Percentiles rank a stretch among this genome's conserved stretches.
phyloP scores from a whole-genome alignment of 2,329 filamentous ascomycete genomes.

The Setomelanomma holmii region DNA sequence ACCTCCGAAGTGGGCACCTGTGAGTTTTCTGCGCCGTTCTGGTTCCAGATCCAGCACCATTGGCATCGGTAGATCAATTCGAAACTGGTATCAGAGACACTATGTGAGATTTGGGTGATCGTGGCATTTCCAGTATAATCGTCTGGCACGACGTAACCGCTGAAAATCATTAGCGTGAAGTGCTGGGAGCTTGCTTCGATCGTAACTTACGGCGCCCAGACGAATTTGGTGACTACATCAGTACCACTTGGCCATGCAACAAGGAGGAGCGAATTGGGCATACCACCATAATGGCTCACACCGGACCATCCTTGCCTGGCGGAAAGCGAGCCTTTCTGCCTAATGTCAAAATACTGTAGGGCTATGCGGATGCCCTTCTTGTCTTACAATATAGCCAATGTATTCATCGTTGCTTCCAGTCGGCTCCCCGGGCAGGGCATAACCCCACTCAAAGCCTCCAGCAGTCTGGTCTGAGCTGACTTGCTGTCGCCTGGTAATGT shows the following conservation, averaged over 20 bases:
- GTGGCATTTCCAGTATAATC: constrained; percentile 68
- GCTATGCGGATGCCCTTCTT: neutral
- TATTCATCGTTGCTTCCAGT: constrained; percentile 42
- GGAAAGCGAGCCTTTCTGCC: constrained; percentile 38
- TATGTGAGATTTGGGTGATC: constrained; percentile 66
- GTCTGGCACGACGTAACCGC: constrained; percentile 65
- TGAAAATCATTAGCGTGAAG: constrained; percentile 25
- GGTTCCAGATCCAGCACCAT: constrained; percentile 54
- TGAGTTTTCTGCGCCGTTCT: constrained; percentile 49
- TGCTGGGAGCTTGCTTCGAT: neutral
- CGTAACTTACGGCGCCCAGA: constrained; percentile 34
- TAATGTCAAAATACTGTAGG: constrained; percentile 12
- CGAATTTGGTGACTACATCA: constrained; percentile 41
- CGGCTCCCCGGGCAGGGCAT: constrained; percentile 36
- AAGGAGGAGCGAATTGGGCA: constrained; percentile 45
- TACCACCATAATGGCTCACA: constrained; percentile 46
- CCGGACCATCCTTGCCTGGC: constrained; percentile 46
- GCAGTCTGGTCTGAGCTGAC: constrained; percentile 33
- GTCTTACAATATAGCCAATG: constrained; percentile 46
- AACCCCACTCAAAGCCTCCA: constrained; percentile 47
- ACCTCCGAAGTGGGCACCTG: constrained; percentile 47
- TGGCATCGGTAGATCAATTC: constrained; percentile 71
- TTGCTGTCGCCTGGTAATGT: constrained; percentile 28
- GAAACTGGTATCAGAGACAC: constrained; percentile 65
- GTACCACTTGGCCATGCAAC: constrained; percentile 39